Evolutionary conservation across 192 early-diverging fungal species (phyloP).

Genomic region (Entomortierella lignicola): DNA sequence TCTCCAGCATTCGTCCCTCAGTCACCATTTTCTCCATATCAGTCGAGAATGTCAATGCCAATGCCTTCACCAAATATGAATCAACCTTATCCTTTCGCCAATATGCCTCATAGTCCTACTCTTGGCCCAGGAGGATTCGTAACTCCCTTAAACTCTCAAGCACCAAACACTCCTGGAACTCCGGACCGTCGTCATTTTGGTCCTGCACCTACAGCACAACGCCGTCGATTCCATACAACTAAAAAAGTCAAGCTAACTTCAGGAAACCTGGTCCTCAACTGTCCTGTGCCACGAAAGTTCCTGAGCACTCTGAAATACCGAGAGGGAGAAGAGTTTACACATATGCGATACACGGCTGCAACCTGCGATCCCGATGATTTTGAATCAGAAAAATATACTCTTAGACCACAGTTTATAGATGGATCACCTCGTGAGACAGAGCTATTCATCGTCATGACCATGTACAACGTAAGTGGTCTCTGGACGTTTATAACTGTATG

Average conservation of each 20-base stretch:
- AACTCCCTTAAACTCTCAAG: not conserved
- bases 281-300: slow-evolving; percentile 69
- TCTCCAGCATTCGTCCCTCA: not conserved
- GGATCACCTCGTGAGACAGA: slow-evolving; percentile 63
- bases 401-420: slow-evolving; percentile 62
- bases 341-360: slow-evolving; percentile 80
- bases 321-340: slow-evolving; percentile 68
- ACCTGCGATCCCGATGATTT: slow-evolving; percentile 78
- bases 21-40: not conserved
- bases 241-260: slow-evolving; percentile 64
- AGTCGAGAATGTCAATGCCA: not conserved
- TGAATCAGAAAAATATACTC: slow-evolving; percentile 62
- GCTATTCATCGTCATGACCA: slow-evolving; percentile 77
- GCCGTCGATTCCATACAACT: slow-evolving; percentile 4
- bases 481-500: not conserved
- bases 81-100: not conserved
- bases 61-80: not conserved
- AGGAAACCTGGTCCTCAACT: slow-evolving; percentile 78
- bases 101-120: not conserved
- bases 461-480: slow-evolving; percentile 58
- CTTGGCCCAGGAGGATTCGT: slow-evolving; percentile 2
- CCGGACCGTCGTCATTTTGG: not conserved
- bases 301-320: slow-evolving; percentile 55
- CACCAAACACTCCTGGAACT: not conserved
- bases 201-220: not conserved